Base-by-base conservation (phyloP, 345 rosid genomes). In the Gossypium mustelinum region DNA sequence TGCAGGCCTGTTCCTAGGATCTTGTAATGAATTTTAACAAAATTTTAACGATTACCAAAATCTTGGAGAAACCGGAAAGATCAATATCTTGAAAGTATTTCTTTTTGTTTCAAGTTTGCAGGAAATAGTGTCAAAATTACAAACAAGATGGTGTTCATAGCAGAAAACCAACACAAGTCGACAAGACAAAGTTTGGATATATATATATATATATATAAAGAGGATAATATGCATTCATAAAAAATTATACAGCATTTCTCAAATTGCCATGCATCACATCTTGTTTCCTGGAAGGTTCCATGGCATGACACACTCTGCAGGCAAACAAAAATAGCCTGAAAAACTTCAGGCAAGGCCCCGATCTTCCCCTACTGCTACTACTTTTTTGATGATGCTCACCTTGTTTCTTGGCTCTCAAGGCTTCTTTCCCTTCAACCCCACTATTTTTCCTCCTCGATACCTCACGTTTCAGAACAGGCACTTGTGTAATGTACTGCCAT, bases 261-360 rank as follows among this genome's bases (percentile, higher is more conserved):
- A 24, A 24, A 69, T 25, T 50, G 1, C 51, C 50, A 17, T 20
- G 51, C 48, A 41, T 20, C 75, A 56, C 80, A 70, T 76, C 82
- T 59, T 79, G 84, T 66, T 80, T 71, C 67, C 74, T 74, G 17
- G 88, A 74, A 73, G 94, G 83, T 76, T 91, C 98, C 94, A 93
- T 89, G 68, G 98, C 91, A 78, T 93, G 98, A 61, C 95, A 93
- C 65, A 85, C 86, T 76, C 86, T 82, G 73, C 97, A 93, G 66
- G 86, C 87, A 79, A 84, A 79, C 76, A 88, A 73, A 74, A 91
- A 81, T 10, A 82, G 81, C 72, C 82, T 80, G 55, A 93, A 73
- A 69, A 93, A 50, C 74, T 79, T 89, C 83, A 75, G 75, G 75
- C 90, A 87, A 63, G 86, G 43, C 45, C 84, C 76, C 79, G 61